A percentile compares a stretch with the other conserved stretches of the same genome.
phyloP scores from a whole-genome alignment of 2,329 filamentous ascomycete genomes.

The Xylaria hypoxylon region DNA sequence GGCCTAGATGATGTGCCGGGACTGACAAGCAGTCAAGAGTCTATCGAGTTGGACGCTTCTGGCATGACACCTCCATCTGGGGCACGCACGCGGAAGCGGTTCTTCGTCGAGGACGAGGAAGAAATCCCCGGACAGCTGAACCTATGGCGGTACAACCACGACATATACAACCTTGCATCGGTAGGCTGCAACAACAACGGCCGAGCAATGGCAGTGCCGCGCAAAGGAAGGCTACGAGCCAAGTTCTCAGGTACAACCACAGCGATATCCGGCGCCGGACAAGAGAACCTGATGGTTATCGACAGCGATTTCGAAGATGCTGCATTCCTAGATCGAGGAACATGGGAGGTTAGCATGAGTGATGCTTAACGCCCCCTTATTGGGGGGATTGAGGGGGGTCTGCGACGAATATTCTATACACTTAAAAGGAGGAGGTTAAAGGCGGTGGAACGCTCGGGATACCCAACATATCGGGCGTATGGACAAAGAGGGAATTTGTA shows the following conservation, averaged over 20 bases:
- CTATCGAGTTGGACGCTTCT: constrained; percentile 54
- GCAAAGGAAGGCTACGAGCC: constrained; percentile 41
- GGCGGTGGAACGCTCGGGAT: constrained; percentile 17
- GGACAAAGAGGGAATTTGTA: constrained; percentile 25
- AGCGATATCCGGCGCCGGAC: constrained; percentile 48
- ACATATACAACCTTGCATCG: constrained; percentile 55
- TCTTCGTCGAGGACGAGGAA: constrained; percentile 59
- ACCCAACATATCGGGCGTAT: constrained; percentile 16
- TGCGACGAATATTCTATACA: constrained; percentile 3
- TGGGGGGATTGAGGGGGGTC: background rate
- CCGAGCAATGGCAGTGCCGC: constrained; percentile 63
- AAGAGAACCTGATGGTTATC: constrained; percentile 60
- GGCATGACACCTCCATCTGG: constrained; percentile 35
- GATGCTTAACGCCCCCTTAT: constrained; percentile 43
- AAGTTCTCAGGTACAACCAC: constrained; percentile 41
- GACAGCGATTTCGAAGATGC: constrained; percentile 75
- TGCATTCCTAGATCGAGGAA: constrained; percentile 66
- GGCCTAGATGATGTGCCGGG: constrained; percentile 55
- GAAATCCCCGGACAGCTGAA: constrained; percentile 42
- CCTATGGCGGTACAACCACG: constrained; percentile 45
- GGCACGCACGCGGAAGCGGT: constrained; percentile 59
- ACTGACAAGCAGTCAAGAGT: constrained; percentile 68
- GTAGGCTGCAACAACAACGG: constrained; percentile 52
- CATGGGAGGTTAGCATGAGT: constrained; percentile 58
- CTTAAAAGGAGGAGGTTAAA: background rate